These are phyloP conservation scores for Alternaria sp. DNA, from an alignment of 2,329 filamentous ascomycete species.

Conservation along the genomic window DNA sequence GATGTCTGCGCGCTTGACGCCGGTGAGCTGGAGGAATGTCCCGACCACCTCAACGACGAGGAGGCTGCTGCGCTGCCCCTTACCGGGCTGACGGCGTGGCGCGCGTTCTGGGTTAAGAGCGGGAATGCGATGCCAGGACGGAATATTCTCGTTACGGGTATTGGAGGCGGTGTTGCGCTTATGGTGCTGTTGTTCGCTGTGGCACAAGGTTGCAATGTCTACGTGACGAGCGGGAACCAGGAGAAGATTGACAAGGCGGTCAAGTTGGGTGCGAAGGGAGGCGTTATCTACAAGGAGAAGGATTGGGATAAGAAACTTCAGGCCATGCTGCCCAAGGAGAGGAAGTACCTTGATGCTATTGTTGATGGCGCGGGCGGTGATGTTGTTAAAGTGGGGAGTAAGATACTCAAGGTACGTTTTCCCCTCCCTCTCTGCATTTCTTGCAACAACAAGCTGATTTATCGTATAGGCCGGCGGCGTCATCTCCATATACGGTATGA, in stretches of 20 bases:
- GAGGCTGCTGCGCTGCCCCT: slow-evolving; percentile 87
- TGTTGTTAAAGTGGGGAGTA: slow-evolving; percentile 71
- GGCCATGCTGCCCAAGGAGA: slow-evolving; percentile 66
- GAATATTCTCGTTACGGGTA: slow-evolving; percentile 87
- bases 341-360: slow-evolving; percentile 78
- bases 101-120: slow-evolving; percentile 81
- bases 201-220: slow-evolving; percentile 76
- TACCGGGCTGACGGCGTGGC: slow-evolving; percentile 86
- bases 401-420: slow-evolving; percentile 66
- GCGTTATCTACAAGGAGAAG: slow-evolving; percentile 79
- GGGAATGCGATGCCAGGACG: slow-evolving; percentile 66
- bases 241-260: slow-evolving; percentile 78
- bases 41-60: slow-evolving; percentile 70
- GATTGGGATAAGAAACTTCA: slow-evolving; percentile 81
- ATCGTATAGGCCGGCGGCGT: slow-evolving; percentile 69
- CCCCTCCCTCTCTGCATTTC: background rate
- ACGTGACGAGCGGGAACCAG: slow-evolving; percentile 75
- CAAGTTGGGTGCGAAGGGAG: slow-evolving; percentile 76
- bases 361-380: slow-evolving; percentile 92
- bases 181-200: slow-evolving; percentile 81
- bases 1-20: slow-evolving; percentile 75
- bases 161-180: slow-evolving; percentile 90
- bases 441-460: background rate
- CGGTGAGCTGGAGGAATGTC: slow-evolving; percentile 76
- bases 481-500: slow-evolving; percentile 93